Percentiles rank a stretch among this genome's conserved stretches.
Conservation (phyloP, 331 rosid species). For the Prunus yedoensis region DNA sequence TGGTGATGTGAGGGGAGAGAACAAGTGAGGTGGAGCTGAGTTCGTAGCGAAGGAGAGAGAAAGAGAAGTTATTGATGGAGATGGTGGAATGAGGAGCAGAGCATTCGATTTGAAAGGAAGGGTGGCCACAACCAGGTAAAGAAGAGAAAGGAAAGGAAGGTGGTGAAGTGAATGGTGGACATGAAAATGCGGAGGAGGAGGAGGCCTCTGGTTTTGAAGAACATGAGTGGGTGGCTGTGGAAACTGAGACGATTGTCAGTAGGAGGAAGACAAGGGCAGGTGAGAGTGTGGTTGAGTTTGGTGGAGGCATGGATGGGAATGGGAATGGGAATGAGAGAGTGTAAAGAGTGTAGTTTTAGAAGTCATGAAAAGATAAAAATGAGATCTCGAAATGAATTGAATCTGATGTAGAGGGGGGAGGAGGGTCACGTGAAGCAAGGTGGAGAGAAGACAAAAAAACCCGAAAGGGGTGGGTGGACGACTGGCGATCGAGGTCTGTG, state of each 20-base stretch:
- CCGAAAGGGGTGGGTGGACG: background rate
- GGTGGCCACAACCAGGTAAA: slow-evolving; percentile 83
- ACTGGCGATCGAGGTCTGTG: background rate
- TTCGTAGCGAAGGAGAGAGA: slow-evolving; percentile 57
- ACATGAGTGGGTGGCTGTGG: slow-evolving; percentile 34
- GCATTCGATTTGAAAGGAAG: slow-evolving; percentile 72
- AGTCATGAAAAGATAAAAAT: slow-evolving; percentile 23
- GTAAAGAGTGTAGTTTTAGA: background rate
- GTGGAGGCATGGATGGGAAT: slow-evolving; percentile 15
- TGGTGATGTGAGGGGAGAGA: slow-evolving; percentile 47
- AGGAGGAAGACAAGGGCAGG: background rate
- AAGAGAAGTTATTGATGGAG: slow-evolving; percentile 63
- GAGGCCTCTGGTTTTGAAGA: slow-evolving; percentile 7
- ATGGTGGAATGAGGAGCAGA: slow-evolving; percentile 51
- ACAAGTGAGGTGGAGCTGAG: slow-evolving; percentile 53
- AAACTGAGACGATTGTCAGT: slow-evolving; percentile 6
- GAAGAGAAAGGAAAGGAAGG: slow-evolving; percentile 73
- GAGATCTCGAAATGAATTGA: slow-evolving; percentile 6
- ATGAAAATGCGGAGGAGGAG: slow-evolving; percentile 15
- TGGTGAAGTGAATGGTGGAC: slow-evolving; percentile 63
- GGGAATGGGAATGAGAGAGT: background rate
- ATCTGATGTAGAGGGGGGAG: background rate
- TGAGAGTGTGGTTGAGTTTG: slow-evolving; percentile 18
- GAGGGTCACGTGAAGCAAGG: slow-evolving; percentile 48
- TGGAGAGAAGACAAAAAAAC: slow-evolving; percentile 35